These are phyloP conservation scores for Fusarium oxysporum DNA, from an alignment of 2,329 filamentous ascomycete species.

Conservation along the genomic window DNA sequence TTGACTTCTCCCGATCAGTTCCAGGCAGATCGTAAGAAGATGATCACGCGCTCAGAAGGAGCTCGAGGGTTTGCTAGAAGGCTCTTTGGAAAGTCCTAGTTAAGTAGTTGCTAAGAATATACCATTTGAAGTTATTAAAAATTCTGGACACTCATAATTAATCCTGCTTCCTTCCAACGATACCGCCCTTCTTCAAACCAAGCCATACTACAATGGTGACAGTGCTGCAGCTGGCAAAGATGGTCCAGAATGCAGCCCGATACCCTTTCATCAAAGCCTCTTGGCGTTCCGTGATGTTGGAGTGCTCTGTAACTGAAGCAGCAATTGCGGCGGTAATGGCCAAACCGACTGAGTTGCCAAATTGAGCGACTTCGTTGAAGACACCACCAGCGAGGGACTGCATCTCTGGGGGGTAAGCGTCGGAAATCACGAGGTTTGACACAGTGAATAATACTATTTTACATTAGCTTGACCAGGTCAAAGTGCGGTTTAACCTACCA, in stretches of 20 bases:
- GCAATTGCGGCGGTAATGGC: conserved; percentile 63
- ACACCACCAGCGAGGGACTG: conserved; percentile 70
- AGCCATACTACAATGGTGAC: conserved; percentile 50
- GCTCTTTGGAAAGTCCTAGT: background rate
- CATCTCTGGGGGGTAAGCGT: conserved; percentile 63
- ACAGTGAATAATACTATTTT: conserved; percentile 64
- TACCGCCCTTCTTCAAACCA: conserved; percentile 60
- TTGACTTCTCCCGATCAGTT: background rate
- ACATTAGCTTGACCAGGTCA: background rate
- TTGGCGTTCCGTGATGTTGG: conserved; percentile 33
- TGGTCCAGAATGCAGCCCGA: conserved; percentile 64
- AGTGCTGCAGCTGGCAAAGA: conserved; percentile 57
- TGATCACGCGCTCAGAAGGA: background rate
- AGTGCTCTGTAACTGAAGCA: conserved; percentile 57
- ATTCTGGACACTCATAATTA: background rate
- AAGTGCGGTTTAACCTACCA: conserved; percentile 40
- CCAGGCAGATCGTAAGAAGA: background rate
- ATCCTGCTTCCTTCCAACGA: conserved; percentile 60
- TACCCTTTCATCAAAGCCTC: conserved; percentile 62
- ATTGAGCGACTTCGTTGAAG: conserved; percentile 69
- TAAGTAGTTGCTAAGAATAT: accelerated
- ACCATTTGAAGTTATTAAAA: background rate
- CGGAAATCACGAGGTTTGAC: conserved; percentile 64
- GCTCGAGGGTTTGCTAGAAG: background rate
- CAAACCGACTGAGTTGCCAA: conserved; percentile 66